Evolutionary conservation across 2,329 filamentous ascomycete species (phyloP).

Genomic region (Colletotrichum limetticola): DNA sequence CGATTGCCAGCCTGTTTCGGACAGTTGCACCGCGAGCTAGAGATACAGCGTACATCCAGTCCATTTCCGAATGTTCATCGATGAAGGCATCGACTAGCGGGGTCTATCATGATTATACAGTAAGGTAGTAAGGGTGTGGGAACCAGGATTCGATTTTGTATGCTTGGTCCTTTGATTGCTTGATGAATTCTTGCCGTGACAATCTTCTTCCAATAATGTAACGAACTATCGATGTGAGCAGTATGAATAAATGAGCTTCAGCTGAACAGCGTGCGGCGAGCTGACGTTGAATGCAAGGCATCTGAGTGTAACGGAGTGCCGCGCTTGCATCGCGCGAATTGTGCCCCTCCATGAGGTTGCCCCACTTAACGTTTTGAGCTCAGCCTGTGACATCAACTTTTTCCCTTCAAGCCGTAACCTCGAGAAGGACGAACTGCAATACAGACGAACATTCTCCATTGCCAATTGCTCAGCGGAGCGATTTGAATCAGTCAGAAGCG

Average conservation of each 20-base stretch:
- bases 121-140: conserved; percentile 17
- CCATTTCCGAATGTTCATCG: conserved; percentile 21
- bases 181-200: neutral
- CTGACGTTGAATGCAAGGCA: neutral
- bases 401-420: neutral
- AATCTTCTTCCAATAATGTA: neutral
- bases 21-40: conserved; percentile 19
- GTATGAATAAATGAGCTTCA: neutral
- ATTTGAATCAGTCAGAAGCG: neutral
- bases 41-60: conserved; percentile 24
- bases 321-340: neutral
- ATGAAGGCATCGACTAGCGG: conserved; percentile 24
- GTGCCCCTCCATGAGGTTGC: conserved; percentile 20
- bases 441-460: neutral
- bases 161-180: neutral
- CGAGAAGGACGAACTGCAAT: neutral
- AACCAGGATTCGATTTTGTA: conserved; percentile 20
- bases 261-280: neutral
- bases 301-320: neutral
- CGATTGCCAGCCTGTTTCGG: conserved; percentile 12
- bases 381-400: conserved; percentile 27
- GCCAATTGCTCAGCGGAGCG: neutral
- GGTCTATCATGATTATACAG: conserved; percentile 15
- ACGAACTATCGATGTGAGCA: neutral
- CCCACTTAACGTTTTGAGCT: conserved; percentile 24